Evolutionary conservation across 352 stramenopile species (phyloP).

Genomic region (Globisporangium solare): DNA sequence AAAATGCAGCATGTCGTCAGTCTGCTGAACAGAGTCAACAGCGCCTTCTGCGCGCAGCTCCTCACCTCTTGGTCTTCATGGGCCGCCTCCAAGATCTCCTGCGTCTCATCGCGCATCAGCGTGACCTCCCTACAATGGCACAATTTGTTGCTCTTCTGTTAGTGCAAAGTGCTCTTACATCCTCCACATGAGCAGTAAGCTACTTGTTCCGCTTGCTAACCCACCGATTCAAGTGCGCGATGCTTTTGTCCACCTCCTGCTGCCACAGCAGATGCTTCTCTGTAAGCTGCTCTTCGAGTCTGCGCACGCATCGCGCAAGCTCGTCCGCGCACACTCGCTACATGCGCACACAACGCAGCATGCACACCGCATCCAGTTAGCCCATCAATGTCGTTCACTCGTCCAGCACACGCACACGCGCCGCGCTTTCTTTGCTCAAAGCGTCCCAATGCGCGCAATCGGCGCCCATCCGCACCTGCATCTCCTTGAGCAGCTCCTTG

Average conservation of each 20-base stretch:
- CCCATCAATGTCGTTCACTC: too few species aligned
- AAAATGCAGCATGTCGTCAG: not conserved
- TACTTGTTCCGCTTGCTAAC: not conserved
- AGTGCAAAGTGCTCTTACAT: too few species aligned
- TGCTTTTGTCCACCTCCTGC: not conserved
- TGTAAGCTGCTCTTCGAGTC: constrained; percentile 7
- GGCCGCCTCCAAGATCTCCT: not conserved
- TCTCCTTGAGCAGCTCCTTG: constrained; percentile 10
- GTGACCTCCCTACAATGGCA: constrained; percentile 10
- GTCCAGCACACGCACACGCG: not conserved
- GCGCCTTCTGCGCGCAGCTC: not conserved
- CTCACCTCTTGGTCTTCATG: constrained; percentile 3
- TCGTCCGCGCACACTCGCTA: constrained; percentile 15
- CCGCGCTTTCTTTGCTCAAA: not conserved
- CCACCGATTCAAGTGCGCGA: constrained; percentile 1
- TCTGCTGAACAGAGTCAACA: not conserved
- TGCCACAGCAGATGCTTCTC: constrained; percentile 8
- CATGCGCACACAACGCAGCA: not conserved
- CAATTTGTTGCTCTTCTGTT: not conserved
- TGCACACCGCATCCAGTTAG: not conserved
- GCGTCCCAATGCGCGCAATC: not conserved
- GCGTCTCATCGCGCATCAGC: constrained; percentile 7
- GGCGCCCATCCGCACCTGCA: constrained; percentile 6
- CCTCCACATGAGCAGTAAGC: not conserved
- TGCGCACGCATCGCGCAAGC: constrained; percentile 13